Conservation (phyloP, 23 red algal genomes). For the Cyanidioschyzon merolae region DNA sequence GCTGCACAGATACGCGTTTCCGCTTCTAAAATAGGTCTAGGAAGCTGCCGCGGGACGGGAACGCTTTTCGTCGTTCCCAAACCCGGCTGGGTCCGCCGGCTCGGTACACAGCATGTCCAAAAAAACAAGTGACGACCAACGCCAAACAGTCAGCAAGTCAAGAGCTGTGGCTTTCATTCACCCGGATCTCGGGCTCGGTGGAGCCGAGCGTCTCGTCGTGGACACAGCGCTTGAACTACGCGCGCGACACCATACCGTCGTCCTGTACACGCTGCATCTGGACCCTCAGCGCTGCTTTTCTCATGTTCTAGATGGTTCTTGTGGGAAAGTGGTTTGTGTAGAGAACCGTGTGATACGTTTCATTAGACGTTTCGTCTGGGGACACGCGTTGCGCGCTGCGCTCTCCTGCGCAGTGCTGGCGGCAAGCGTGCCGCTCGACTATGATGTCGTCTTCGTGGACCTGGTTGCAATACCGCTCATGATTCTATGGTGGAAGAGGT, state of each 20-base stretch:
- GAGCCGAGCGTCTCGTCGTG: conserved; percentile 80
- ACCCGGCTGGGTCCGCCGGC: too few relatives aligned
- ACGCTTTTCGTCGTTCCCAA: too few relatives aligned
- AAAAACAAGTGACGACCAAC: too few relatives aligned
- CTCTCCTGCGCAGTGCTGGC: conserved; percentile 50
- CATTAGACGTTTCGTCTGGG: not conserved
- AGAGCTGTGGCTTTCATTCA: conserved; percentile 94
- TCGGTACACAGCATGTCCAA: too few relatives aligned
- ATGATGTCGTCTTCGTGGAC: conserved; percentile 60
- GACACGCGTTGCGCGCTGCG: conserved; percentile 47
- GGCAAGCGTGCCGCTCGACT: conserved; percentile 26
- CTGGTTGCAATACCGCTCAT: conserved; percentile 65
- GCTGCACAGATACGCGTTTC: too few relatives aligned
- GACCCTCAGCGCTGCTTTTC: conserved; percentile 60
- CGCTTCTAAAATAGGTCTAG: too few relatives aligned
- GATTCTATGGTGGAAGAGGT: conserved; percentile 24
- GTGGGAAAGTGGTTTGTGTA: not conserved
- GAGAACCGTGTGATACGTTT: not conserved
- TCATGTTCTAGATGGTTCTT: conserved; percentile 21
- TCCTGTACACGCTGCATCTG: conserved; percentile 45
- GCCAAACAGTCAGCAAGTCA: too few relatives aligned
- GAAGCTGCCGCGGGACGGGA: too few relatives aligned
- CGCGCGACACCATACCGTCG: conserved; percentile 31
- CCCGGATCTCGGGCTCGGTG: conserved; percentile 88
- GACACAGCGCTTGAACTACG: conserved; percentile 67